These are phyloP conservation scores for Agrocybe praecox DNA, from an alignment of 768 basidiomycete species.

Conservation along the genomic window DNA sequence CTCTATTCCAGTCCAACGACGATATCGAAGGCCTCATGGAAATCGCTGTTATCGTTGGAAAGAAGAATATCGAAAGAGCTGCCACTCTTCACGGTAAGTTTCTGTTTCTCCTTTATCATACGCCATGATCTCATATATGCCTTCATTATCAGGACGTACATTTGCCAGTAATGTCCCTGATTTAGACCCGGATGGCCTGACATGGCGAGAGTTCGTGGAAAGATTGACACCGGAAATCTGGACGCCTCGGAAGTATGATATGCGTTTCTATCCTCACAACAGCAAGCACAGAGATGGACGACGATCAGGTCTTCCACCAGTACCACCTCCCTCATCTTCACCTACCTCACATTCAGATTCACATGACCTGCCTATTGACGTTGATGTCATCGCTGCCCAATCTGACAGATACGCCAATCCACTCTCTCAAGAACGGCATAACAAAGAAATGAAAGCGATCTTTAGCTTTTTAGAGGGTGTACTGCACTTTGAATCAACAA, in stretches of 20 bases:
- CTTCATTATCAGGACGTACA: conserved; percentile 73
- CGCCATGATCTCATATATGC: background rate
- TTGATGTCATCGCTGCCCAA: conserved; percentile 1
- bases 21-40: conserved; percentile 97
- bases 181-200: conserved; percentile 62
- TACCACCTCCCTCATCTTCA: conserved; percentile 37
- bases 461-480: conserved; percentile 76
- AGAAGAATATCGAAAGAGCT: conserved; percentile 77
- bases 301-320: conserved; percentile 19
- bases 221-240: conserved; percentile 74
- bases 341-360: conserved; percentile 20
- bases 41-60: conserved; percentile 85
- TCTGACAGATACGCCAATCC: conserved; percentile 19
- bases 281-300: conserved; percentile 27
- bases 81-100: conserved; percentile 87
- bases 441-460: conserved; percentile 60
- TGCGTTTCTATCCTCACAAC: conserved; percentile 59
- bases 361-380: conserved; percentile 16
- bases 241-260: conserved; percentile 50
- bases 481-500: conserved; percentile 77
- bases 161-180: conserved; percentile 91
- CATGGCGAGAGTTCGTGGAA: conserved; percentile 77
- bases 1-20: conserved; percentile 90
- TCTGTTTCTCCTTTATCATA: background rate
- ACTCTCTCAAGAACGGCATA: conserved; percentile 35